A percentile compares a stretch with the other conserved stretches of the same genome.
Conservation (phyloP, 768 basidiomycete species). For the Galerina marginata region DNA sequence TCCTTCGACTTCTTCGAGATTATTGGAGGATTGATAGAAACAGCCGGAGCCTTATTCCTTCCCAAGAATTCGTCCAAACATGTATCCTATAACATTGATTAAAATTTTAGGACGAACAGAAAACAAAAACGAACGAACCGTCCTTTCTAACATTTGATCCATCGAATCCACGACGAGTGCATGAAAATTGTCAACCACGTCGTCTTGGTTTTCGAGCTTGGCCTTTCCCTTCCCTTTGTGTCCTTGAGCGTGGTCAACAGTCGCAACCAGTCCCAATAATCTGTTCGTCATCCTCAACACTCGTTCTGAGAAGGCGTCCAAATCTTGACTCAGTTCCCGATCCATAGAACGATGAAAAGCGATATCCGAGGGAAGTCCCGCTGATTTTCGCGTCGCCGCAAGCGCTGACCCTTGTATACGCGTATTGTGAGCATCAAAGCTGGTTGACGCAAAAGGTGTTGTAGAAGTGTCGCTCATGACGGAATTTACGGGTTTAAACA, state of each 20-base stretch:
- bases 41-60: conserved; percentile 67
- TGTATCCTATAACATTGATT: conserved; percentile 61
- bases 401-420: conserved; percentile 66
- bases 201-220: conserved; percentile 70
- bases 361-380: conserved; percentile 73
- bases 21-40: conserved; percentile 55
- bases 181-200: conserved; percentile 85
- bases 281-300: conserved; percentile 71
- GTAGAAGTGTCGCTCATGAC: neutral
- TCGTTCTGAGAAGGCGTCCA: conserved; percentile 72
- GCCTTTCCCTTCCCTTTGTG: conserved; percentile 57
- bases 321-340: conserved; percentile 62
- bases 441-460: conserved; percentile 13
- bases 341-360: conserved; percentile 92
- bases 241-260: conserved; percentile 39
- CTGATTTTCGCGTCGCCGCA: conserved; percentile 65
- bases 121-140: conserved; percentile 50
- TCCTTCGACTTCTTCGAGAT: conserved; percentile 30
- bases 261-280: conserved; percentile 58
- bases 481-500: neutral
- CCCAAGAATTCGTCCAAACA: conserved; percentile 82
- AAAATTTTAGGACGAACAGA: neutral
- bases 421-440: conserved; percentile 60
- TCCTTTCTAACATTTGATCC: conserved; percentile 85
- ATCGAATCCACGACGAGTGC: conserved; percentile 79